Conservation (phyloP, 2,329 filamentous ascomycete species). For the Helicocarpus griseus region DNA sequence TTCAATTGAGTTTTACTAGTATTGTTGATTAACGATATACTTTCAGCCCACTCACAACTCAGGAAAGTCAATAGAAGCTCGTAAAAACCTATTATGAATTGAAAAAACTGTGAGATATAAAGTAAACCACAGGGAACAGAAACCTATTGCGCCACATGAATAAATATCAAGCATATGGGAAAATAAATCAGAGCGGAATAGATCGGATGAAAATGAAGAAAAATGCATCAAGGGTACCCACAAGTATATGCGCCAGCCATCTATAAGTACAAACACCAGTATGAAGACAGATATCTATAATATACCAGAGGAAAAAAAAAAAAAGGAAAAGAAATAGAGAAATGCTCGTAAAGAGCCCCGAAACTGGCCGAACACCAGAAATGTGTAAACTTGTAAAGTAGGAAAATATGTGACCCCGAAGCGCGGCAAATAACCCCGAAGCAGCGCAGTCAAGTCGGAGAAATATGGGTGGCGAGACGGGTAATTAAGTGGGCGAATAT, state of each 20-base stretch:
- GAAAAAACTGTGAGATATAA: no score
- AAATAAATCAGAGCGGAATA: neutral
- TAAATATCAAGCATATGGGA: neutral
- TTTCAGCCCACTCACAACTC: no score
- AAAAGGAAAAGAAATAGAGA: neutral
- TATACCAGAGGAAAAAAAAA: neutral
- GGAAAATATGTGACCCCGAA: no score
- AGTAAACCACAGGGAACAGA: no score
- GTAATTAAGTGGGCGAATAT: no score
- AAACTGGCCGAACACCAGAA: constrained; percentile 5
- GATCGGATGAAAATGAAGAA: constrained; percentile 12
- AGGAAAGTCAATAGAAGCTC: no score
- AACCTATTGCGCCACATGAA: neutral
- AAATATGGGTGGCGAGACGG: no score
- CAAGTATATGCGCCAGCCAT: neutral
- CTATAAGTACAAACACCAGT: neutral
- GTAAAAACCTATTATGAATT: no score
- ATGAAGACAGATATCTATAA: neutral
- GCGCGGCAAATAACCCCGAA: no score
- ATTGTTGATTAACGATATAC: no score
- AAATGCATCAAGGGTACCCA: neutral
- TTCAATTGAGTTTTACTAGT: no score
- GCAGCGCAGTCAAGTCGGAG: neutral
- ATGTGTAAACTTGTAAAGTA: neutral
- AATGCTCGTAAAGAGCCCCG: neutral